Evolutionary conservation across 2,329 filamentous ascomycete species (phyloP).

Genomic region (Pseudogymnoascus sp.): DNA sequence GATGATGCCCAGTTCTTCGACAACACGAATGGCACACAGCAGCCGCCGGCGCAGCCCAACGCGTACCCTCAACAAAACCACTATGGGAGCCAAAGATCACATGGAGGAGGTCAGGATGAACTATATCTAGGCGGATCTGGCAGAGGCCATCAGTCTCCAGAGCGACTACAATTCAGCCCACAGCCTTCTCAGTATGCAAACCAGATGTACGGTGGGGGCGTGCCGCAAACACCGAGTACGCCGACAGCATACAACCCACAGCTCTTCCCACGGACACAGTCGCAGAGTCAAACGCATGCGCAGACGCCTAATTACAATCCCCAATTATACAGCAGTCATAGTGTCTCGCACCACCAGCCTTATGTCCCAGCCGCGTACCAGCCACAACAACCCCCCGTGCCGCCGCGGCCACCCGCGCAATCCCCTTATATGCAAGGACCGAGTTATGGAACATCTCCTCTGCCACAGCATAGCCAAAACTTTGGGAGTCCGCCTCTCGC

Average conservation of each 20-base stretch:
- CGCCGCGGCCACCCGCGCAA: slow-evolving; percentile 32
- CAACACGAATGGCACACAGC: slow-evolving; percentile 24
- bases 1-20: slow-evolving; percentile 57
- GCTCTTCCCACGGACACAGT: slow-evolving; percentile 42
- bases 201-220: not conserved
- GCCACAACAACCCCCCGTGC: slow-evolving; percentile 39
- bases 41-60: slow-evolving; percentile 41
- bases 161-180: slow-evolving; percentile 24
- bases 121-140: slow-evolving; percentile 3
- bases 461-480: not conserved
- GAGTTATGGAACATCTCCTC: not conserved
- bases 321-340: slow-evolving; percentile 44
- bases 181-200: slow-evolving; percentile 32
- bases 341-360: slow-evolving; percentile 41
- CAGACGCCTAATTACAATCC: slow-evolving; percentile 36
- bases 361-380: slow-evolving; percentile 59
- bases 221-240: slow-evolving; percentile 28
- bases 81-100: not conserved
- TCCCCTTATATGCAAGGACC: slow-evolving; percentile 15
- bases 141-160: not conserved
- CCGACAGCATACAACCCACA: slow-evolving; percentile 53
- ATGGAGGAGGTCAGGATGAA: slow-evolving; percentile 12
- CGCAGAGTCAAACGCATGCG: slow-evolving; percentile 21
- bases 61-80: slow-evolving; percentile 16
- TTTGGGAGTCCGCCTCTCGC: not conserved